Base-by-base conservation (phyloP, 345 rosid genomes). In the Microthlaspi erraticum region DNA sequence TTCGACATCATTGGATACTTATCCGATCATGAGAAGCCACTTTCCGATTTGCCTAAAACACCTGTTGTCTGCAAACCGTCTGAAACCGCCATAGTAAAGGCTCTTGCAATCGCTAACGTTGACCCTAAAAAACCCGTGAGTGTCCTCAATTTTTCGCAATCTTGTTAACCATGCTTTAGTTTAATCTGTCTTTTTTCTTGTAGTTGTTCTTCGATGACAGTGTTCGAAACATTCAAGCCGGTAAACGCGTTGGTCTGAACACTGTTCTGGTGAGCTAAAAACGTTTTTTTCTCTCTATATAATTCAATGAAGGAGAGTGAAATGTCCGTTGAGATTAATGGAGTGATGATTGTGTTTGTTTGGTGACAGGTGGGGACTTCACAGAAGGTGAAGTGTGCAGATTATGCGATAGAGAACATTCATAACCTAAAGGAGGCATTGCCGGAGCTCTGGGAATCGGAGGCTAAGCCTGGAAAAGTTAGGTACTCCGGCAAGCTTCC, bases 191-290 rank as follows among this genome's bases (percentile, higher is more conserved):
- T 3, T 16, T 51, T 17, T 36, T 60, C 60, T 50, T 31, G 61
- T 31, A 71, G 97, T 60, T 91, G 74, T 88, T 91, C 81, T 88
- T 91, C n/a, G n/a, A n/a, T n/a, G n/a, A n/a, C n/a, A n/a, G n/a
- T n/a, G n/a, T n/a, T n/a, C n/a, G n/a, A n/a, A 91, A 88, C 86
- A 87, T 82, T 23, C 89, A 84, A 56, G 84, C 97, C 18, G 97
- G 95, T 26, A 91, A 91, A 69, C 85, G 86, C 19, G 74, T 88
- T 5, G 91, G 92, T 6, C 92, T 88, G 10, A 32, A 79, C 60
- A 91, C 95, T 1, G 92, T 88, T 34, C 80, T 83, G 83, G 92
- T 89, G 43, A 85, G 87, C 61, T 37, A 8, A 36, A 26, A 17
- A 17, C 5, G 20, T 60, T 26, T 26, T 8, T 8, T 32, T 2